Evolutionary conservation across 2,329 filamentous ascomycete species (phyloP).

Genomic region (Sphaerulina musiva): DNA sequence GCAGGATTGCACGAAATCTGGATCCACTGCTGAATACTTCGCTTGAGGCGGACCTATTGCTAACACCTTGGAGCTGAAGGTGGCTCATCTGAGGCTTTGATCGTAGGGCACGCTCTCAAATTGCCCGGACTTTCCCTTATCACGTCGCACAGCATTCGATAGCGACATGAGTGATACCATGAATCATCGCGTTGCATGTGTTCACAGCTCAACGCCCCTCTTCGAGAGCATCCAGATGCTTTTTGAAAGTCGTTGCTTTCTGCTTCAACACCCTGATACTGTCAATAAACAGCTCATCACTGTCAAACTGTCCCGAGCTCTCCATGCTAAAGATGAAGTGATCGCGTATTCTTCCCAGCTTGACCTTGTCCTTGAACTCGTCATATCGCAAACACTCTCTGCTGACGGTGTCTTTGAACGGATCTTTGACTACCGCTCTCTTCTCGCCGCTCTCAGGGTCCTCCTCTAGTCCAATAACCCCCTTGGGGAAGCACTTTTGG

Average conservation of each 20-base stretch:
- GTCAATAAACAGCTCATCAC: slow-evolving; percentile 88
- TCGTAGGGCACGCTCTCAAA: no score
- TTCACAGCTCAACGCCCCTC: slow-evolving; percentile 23
- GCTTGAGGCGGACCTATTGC: no score
- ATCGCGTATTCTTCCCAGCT: slow-evolving; percentile 79
- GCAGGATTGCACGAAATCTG: no score
- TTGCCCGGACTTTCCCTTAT: no score
- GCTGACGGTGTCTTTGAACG: slow-evolving; percentile 93
- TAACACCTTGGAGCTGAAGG: no score
- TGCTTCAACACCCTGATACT: slow-evolving; percentile 75
- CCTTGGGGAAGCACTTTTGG: slow-evolving; percentile 76
- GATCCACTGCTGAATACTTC: no score
- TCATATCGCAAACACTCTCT: slow-evolving; percentile 84
- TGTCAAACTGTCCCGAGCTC: slow-evolving; percentile 91
- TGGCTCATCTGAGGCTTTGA: no score
- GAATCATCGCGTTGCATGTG: background rate
- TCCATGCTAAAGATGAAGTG: slow-evolving; percentile 98
- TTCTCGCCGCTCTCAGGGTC: slow-evolving; percentile 65
- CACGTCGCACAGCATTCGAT: no score
- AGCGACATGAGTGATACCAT: background rate
- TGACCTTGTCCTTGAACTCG: slow-evolving; percentile 93
- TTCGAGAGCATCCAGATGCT: slow-evolving; percentile 52
- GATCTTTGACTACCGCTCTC: slow-evolving; percentile 79
- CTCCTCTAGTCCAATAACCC: slow-evolving; percentile 74
- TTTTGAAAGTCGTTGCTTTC: slow-evolving; percentile 70